Base-by-base conservation (phyloP, 2,329 filamentous ascomycete genomes). In the Ophiostoma ips region DNA sequence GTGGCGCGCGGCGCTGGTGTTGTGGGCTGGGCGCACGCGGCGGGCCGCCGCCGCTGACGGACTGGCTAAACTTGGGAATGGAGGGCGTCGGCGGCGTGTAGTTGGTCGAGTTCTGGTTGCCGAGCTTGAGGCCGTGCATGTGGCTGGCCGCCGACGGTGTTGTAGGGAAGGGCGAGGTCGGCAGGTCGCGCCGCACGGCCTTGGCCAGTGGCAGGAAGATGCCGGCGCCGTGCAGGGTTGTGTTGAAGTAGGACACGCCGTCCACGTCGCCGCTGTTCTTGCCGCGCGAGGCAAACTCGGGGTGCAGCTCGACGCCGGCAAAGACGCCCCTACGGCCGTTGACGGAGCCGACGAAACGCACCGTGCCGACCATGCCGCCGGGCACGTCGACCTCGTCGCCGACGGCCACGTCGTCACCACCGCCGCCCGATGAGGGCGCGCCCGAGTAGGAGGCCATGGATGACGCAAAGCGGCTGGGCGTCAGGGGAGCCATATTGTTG, bases 201-300 rank as follows among this genome's bases (percentile, higher is more conserved):
- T 94, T 92, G 63, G 82, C 79, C 15, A 92, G 70, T 3, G 92
- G 92, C 13, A 98, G 75, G 63, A 98, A 98, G 60, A 98, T 96
- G 53, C 92, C 92, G 2, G 92, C 81, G 54, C 87, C 87, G 1
- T 86, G 77, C 19, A 82, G 68, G 3, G 75, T 75, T 11, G 92
- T 95, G 34, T 72, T 74, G 64, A 98, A 98, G 67, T 98, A 98
- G 33, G 71, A 78, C 46, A 81, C 62, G 51, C 79, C 92, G 58
- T 96, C 90, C 50, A 96, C 92, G 64, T 95, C 89, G 55, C 92
- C 92, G 60, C 78, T 94, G 62, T 98, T 98, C 72, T 98, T 98
- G 33, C 92, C 92, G 62, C 84, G 79, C 48, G 74, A 66, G 33
- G 88, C 85, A 69, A 83, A 94, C 57, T 94, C 85, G 49, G 77